phyloP scores from a whole-genome alignment of 108 stramenopile species.

The Nitzschia sp. region DNA sequence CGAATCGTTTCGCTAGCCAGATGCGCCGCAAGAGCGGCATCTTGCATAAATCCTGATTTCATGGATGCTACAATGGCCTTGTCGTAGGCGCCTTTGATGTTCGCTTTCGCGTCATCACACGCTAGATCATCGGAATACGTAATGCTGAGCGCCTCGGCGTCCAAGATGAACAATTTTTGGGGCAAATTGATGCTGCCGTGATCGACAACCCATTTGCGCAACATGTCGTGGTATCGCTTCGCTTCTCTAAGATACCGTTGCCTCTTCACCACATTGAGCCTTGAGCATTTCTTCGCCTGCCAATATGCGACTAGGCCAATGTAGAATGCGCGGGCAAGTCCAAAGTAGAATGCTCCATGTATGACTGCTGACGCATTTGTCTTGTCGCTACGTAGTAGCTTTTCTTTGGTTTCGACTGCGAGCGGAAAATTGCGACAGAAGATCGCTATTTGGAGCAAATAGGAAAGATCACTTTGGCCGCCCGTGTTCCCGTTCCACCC shows the following conservation, averaged over 20 bases:
- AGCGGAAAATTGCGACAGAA: not conserved
- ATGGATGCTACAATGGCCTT: conserved; percentile 8
- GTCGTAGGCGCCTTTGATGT: not conserved
- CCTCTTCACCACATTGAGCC: not conserved
- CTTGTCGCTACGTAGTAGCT: not conserved
- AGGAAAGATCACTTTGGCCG: not conserved
- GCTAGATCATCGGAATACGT: not conserved
- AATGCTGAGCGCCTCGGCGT: not conserved
- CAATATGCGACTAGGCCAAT: not conserved
- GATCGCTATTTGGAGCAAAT: conserved; percentile 5
- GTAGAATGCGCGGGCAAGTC: conserved; percentile 7
- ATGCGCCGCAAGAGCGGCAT: conserved; percentile 2
- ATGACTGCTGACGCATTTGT: not conserved
- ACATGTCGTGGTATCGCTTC: not conserved
- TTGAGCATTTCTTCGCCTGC: not conserved
- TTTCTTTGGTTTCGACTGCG: conserved; percentile 4
- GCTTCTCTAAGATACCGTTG: not conserved
- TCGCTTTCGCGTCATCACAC: not conserved
- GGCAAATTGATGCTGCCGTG: conserved; percentile 3
- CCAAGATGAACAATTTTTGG: conserved; percentile 2
- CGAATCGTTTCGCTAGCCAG: not conserved
- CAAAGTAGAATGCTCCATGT: conserved; percentile 1
- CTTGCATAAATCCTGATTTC: conserved; percentile 10
- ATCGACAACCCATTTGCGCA: not conserved
- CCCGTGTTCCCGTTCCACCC: not conserved